These are phyloP conservation scores for Gracilaria caudata DNA, from an alignment of 23 red algal species.

Conservation along the genomic window DNA sequence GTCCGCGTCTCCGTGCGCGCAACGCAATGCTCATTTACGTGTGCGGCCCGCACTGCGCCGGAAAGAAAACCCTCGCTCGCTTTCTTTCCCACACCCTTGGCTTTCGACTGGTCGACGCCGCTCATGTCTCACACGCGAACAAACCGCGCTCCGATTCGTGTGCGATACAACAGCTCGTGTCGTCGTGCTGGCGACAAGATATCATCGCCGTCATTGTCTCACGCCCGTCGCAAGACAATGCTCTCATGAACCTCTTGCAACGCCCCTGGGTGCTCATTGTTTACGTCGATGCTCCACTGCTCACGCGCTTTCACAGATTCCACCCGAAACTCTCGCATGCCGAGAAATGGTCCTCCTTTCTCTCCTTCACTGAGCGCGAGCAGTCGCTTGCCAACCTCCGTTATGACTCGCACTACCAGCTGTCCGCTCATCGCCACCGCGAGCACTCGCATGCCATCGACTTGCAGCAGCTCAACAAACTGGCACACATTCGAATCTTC, in stretches of 20 bases:
- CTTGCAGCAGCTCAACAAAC: not conserved
- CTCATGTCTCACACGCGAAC: not conserved
- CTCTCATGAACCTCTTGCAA: conserved; percentile 42
- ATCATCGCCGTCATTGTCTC: not conserved
- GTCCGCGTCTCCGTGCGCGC: not conserved
- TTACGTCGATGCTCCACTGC: conserved; percentile 70
- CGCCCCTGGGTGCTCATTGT: conserved; percentile 91
- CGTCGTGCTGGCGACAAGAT: conserved; percentile 2
- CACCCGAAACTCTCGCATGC: not conserved
- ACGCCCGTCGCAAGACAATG: not conserved
- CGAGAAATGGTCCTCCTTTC: not conserved
- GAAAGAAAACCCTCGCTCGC: conserved; percentile 7
- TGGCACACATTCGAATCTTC: conserved; percentile 44
- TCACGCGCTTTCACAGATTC: conserved; percentile 55
- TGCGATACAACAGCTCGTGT: not conserved
- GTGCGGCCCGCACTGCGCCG: conserved; percentile 11
- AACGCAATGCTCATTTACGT: conserved; percentile 5
- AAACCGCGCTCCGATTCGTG: not conserved
- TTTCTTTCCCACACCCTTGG: not conserved
- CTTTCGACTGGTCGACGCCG: not conserved
- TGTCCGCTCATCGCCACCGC: conserved; percentile 5
- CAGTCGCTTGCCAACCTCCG: not conserved
- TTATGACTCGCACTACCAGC: not conserved
- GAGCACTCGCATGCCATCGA: not conserved
- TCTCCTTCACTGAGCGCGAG: conserved; percentile 22